Conservation (phyloP, 495 filamentous ascomycete genomes). For the Penicillium maclennaniae region DNA sequence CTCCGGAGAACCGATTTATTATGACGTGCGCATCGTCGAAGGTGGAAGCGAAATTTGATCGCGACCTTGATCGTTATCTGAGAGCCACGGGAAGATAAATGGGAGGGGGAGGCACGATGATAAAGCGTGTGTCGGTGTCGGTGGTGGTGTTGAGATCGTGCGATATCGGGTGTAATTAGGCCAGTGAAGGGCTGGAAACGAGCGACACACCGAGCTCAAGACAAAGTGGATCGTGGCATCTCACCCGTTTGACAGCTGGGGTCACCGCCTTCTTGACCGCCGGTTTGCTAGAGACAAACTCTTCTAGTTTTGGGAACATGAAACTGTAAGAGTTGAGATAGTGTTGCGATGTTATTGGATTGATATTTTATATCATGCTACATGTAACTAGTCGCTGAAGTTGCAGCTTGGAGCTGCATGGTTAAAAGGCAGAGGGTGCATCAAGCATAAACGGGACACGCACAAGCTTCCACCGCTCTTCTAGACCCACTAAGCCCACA, state of each 20-base stretch:
- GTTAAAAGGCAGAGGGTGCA: not conserved
- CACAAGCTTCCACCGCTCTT: not conserved
- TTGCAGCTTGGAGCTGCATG: not conserved
- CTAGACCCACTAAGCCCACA: not conserved
- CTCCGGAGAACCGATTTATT: not conserved
- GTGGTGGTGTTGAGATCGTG: not conserved
- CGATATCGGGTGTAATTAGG: not conserved
- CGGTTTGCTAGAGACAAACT: not conserved
- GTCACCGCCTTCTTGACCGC: slow-evolving; percentile 27
- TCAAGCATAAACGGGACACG: not conserved
- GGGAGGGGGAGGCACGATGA: not conserved
- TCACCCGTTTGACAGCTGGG: slow-evolving; percentile 15
- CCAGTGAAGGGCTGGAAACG: not conserved
- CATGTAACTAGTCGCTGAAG: not conserved
- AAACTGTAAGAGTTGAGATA: too few species aligned
- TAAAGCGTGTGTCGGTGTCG: not conserved
- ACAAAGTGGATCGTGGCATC: slow-evolving; percentile 26
- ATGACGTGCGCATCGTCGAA: slow-evolving; percentile 18
- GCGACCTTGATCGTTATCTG: slow-evolving; percentile 10
- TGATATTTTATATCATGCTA: not conserved
- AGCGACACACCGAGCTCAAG: slow-evolving; percentile 1
- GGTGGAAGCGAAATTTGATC: slow-evolving; percentile 9
- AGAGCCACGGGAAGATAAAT: not conserved
- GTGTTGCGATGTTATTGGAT: not conserved
- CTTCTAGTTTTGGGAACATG: not conserved